phyloP scores from a whole-genome alignment of 179 eudicot species.

The Beta lomatogona region DNA sequence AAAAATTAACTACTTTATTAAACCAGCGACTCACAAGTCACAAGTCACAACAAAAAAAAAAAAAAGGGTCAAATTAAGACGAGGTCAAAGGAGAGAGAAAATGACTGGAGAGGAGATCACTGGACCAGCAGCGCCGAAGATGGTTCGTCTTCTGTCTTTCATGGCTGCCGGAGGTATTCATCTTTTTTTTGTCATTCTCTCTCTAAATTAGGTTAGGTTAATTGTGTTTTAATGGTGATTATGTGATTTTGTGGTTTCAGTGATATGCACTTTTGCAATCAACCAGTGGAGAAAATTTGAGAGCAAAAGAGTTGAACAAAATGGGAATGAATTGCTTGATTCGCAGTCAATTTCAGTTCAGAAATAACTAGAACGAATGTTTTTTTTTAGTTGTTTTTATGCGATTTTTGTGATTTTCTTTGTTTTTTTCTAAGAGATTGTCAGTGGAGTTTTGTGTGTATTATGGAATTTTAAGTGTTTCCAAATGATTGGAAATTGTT shows the following conservation, averaged over 20 bases:
- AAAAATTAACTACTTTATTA: neutral
- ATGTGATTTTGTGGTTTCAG: neutral
- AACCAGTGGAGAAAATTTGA: neutral
- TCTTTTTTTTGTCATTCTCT: neutral
- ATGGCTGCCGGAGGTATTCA: neutral
- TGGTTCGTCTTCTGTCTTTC: neutral
- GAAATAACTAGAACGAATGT: neutral
- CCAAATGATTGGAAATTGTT: neutral
- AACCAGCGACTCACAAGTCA: neutral
- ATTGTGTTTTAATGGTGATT: neutral
- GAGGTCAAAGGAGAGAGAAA: neutral
- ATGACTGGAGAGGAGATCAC: neutral
- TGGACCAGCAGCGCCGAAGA: neutral
- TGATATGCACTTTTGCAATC: neutral
- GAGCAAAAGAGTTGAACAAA: neutral
- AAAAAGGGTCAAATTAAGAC: neutral
- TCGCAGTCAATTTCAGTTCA: neutral
- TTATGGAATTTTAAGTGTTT: neutral
- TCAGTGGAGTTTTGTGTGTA: neutral
- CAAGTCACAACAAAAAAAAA: neutral
- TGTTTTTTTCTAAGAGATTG: neutral
- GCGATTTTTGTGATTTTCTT: neutral
- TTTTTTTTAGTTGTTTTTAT: neutral
- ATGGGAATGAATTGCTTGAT: neutral
- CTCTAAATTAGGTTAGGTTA: neutral